These are phyloP conservation scores for Homolaphlyctis polyrhiza DNA, from an alignment of 371 early-diverging fungal species.

Conservation along the genomic window DNA sequence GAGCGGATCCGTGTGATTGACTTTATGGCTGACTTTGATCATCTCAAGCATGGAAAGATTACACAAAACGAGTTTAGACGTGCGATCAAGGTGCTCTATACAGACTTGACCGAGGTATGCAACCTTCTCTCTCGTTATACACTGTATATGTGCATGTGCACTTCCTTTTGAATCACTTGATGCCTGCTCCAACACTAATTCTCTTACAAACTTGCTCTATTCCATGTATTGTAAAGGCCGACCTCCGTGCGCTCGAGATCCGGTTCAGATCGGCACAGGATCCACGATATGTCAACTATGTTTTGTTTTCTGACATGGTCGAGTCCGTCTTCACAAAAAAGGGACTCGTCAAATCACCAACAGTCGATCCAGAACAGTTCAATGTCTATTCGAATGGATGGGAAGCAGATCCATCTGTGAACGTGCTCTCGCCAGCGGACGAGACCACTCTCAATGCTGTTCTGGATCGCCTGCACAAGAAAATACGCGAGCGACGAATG, in stretches of 20 bases:
- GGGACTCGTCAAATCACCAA: conserved; percentile 33
- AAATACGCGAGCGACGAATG: conserved; percentile 21
- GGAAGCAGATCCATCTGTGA: conserved; percentile 20
- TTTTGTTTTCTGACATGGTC: conserved; percentile 32
- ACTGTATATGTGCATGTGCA: too few relatives aligned
- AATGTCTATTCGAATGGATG: conserved; percentile 18
- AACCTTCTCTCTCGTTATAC: too few relatives aligned
- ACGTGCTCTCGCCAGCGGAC: conserved; percentile 15
- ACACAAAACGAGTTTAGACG: conserved; percentile 36
- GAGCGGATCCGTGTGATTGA: conserved; percentile 45
- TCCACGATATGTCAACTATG: conserved; percentile 31
- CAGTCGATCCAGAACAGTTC: conserved; percentile 29
- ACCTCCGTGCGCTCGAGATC: conserved; percentile 24
- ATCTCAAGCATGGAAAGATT: conserved; percentile 36
- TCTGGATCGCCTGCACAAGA: conserved; percentile 19
- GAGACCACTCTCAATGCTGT: conserved; percentile 18
- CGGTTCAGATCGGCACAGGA: conserved; percentile 15
- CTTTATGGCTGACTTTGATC: conserved; percentile 46
- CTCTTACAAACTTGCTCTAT: too few relatives aligned
- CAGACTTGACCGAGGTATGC: conserved; percentile 24
- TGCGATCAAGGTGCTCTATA: conserved; percentile 33
- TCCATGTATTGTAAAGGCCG: conserved; percentile 17
- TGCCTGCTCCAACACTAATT: too few relatives aligned
- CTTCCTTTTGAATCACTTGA: background rate
- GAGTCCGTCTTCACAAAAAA: conserved; percentile 45